Evolutionary conservation across 1,139 yeast species (phyloP), one percentile per base, ranked within the genome.

Genomic region (Diutina neorugosa): DNA sequence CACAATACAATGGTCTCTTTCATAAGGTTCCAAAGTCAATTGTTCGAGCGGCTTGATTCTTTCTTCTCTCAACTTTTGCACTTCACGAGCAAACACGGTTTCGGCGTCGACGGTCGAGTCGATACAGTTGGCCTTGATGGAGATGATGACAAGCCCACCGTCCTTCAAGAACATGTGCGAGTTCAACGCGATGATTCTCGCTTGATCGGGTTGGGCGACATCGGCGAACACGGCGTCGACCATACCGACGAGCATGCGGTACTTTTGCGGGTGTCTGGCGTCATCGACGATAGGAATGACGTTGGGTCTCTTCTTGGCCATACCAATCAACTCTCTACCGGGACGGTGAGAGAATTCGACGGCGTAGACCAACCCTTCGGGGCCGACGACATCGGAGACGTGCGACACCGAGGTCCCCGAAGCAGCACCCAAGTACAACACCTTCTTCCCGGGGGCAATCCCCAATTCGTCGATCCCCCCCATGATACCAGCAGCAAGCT

Each of bases 241-340:
- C 98, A 93, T 93, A 65, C 97, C 96, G 59, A 93, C 80, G 66
- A 93, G 82, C 98, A 93, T 93, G 79, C 98, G 86, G 84, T 93
- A 93, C 75, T 94, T 93, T 73, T 93, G 98, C 65, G 98, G 98
- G 76, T 93, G 98, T 80, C 98, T 93, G 62, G 98, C 98, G 77
- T 93, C 98, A 75, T 93, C 98, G 70, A 93, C 91, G 71, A 93
- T 93, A 66, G 98, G 98, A 62, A 94, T 88, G 56, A 93, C 96
- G 69, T 93, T 93, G 61, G 98, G 98, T 82, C 98, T 88, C 94
- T 93, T 93, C 83, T 93, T 93, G 70, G 98, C 98, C 98, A 93
- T 93, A 67, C 96, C 89, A 68, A 94, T 91, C 74, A 93, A 82
- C 74, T 93, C 98, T 81, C 98, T 87, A 70, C 98, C 98, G 65